Evolutionary conservation across 495 filamentous ascomycete genomes (phyloP).

Genomic region (Pyrenopolyporus hunteri): DNA sequence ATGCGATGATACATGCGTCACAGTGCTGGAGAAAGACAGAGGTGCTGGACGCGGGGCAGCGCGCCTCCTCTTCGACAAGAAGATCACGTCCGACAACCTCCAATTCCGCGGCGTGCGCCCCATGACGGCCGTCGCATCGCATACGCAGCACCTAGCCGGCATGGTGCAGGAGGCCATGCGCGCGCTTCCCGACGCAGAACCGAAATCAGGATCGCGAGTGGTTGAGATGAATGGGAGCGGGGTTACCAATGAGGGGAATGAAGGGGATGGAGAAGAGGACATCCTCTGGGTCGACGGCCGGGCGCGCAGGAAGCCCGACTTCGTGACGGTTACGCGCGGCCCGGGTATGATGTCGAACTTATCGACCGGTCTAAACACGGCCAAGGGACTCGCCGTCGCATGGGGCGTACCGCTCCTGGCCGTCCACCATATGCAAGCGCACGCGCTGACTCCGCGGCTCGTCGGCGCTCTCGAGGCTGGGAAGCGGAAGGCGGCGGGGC

Average conservation of each 20-base stretch:
- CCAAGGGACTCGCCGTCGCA: constrained; percentile 84
- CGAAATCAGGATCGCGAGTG: too few relatives aligned
- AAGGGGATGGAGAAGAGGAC: constrained; percentile 13
- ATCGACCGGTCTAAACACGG: constrained; percentile 76
- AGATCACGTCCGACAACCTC: constrained; percentile 77
- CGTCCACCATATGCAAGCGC: constrained; percentile 97
- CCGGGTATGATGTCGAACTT: constrained; percentile 85
- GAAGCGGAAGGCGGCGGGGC: not conserved
- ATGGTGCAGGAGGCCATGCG: constrained; percentile 70
- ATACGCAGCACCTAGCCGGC: constrained; percentile 68
- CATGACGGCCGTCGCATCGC: constrained; percentile 70
- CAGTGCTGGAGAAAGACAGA: constrained; percentile 70
- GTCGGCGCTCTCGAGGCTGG: constrained; percentile 61
- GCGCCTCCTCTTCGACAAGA: constrained; percentile 77
- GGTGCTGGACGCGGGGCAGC: constrained; percentile 41
- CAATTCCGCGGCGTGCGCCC: constrained; percentile 80
- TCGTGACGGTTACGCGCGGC: constrained; percentile 84
- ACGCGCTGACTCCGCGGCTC: constrained; percentile 87
- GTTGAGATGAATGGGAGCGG: too few relatives aligned
- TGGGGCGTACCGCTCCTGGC: constrained; percentile 82
- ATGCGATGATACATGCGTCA: constrained; percentile 96
- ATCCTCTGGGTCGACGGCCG: constrained; percentile 29
- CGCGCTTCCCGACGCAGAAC: constrained; percentile 50
- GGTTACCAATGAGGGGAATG: not conserved
- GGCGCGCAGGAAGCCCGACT: constrained; percentile 67